Evolutionary conservation across 1,139 yeast species (phyloP), one percentile per base, ranked within the genome.

Genomic region (Taiozyma sp.): DNA sequence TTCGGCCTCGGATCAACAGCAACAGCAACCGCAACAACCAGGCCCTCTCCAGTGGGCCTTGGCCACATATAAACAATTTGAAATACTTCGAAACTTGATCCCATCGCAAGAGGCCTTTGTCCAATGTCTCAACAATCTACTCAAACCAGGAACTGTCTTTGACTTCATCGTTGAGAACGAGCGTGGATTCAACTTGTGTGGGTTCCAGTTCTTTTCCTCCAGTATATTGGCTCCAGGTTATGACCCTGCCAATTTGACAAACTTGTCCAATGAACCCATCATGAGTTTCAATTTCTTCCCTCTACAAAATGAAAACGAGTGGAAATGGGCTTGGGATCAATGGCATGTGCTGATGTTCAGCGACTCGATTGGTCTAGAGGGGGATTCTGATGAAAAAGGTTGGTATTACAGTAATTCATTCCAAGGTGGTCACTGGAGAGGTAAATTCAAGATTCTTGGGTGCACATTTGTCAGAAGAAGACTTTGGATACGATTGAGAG

Each of bases 371-470:
- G 37, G 30, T 11, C n/a, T 9, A 6, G 72, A 73, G 44, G 73
- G 73, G 45, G 79, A 69, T 50, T 78, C 79, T 22, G 91, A 84
- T 61, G 88, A 83, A 55, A 83, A 81, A 59, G 91, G 91, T 3
- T 85, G 90, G 90, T 66, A 75, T 21, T 85, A 85, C 61, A 75
- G 85, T 40, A 67, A 72, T 56, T 54, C 73, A 34, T 83, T 83
- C 59, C 68, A 69, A 7, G 73, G 77, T 47, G 62, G 60, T 8
- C 65, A 71, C 48, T 85, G 91, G 91, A 77, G 77, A 59, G 88
- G 88, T 2, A 73, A 73, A 48, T 79, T 77, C 45, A 73, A 76
- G 42, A 69, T 77, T 53, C 43, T 53, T 45, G 50, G 82, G 82
- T 4, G 74, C 44, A 55, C 73, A 55, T 76, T 79, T 59, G 82